These are phyloP conservation scores for Albizia julibrissin DNA, from an alignment of 306 rosid genomes.

Conservation along the genomic window DNA sequence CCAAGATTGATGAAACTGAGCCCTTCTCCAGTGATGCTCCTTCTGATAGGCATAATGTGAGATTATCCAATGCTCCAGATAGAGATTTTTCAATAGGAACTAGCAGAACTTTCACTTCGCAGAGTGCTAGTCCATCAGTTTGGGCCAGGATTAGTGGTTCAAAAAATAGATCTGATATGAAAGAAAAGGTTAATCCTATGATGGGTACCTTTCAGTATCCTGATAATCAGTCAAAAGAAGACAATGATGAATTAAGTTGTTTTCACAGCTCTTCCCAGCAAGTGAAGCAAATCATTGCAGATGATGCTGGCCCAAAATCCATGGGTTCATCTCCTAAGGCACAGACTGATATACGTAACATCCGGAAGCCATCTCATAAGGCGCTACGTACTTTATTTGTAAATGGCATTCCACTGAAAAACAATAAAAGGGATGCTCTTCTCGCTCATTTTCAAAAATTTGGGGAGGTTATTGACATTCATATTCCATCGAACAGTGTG, in stretches of 20 bases:
- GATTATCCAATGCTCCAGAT: slow-evolving; percentile 44
- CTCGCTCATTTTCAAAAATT: slow-evolving; percentile 89
- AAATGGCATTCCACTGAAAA: slow-evolving; percentile 79
- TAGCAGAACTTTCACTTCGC: slow-evolving; percentile 54
- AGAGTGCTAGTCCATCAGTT: slow-evolving; percentile 63
- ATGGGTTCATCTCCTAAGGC: slow-evolving; percentile 54
- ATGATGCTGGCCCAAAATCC: slow-evolving; percentile 56
- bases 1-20: slow-evolving; percentile 73
- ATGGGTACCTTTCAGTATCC: slow-evolving; percentile 53
- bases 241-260: slow-evolving; percentile 49
- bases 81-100: slow-evolving; percentile 58
- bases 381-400: slow-evolving; percentile 91
- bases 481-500: slow-evolving; percentile 80
- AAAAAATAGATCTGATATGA: slow-evolving; percentile 62
- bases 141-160: slow-evolving; percentile 92
- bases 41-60: slow-evolving; percentile 44
- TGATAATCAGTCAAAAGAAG: slow-evolving; percentile 67
- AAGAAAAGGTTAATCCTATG: slow-evolving; percentile 59
- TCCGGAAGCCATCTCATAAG: slow-evolving; percentile 79
- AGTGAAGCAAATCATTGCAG: slow-evolving; percentile 60
- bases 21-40: slow-evolving; percentile 58
- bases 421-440: slow-evolving; percentile 77
- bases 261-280: slow-evolving; percentile 53
- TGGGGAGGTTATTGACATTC: slow-evolving; percentile 86
- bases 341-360: slow-evolving; percentile 54